Evolutionary conservation across 2,329 filamentous ascomycete species (phyloP).

Genomic region (Stemphylium beticola): DNA sequence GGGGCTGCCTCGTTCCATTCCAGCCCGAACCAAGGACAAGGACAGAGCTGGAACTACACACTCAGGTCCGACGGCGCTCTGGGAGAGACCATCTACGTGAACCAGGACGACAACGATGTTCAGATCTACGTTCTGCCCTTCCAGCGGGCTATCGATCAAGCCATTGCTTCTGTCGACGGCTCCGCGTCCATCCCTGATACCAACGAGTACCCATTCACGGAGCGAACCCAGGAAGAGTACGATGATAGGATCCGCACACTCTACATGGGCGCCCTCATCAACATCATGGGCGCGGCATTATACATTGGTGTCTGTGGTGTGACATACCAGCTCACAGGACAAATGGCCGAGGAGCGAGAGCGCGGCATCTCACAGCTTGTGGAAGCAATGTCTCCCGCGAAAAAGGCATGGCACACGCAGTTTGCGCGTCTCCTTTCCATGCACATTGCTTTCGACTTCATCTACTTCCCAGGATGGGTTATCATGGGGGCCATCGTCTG

Average conservation of each 20-base stretch:
- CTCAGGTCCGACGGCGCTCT: slow-evolving; percentile 77
- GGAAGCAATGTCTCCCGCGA: slow-evolving; percentile 88
- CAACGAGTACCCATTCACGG: slow-evolving; percentile 79
- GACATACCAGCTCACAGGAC: slow-evolving; percentile 84
- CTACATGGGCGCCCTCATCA: slow-evolving; percentile 77
- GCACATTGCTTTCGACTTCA: slow-evolving; percentile 77
- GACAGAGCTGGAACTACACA: slow-evolving; percentile 83
- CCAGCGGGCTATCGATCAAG: slow-evolving; percentile 76
- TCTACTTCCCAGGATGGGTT: slow-evolving; percentile 85
- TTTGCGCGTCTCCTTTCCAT: slow-evolving; percentile 78
- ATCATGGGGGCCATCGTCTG: slow-evolving; percentile 75
- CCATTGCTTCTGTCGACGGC: slow-evolving; percentile 67
- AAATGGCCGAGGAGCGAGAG: slow-evolving; percentile 85
- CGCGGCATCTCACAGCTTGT: slow-evolving; percentile 85
- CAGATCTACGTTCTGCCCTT: slow-evolving; percentile 81
- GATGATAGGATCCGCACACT: slow-evolving; percentile 67
- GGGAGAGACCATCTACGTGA: slow-evolving; percentile 68
- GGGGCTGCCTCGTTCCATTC: slow-evolving; percentile 76
- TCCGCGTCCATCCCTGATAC: slow-evolving; percentile 47
- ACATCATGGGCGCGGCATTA: slow-evolving; percentile 78
- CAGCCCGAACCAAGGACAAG: slow-evolving; percentile 73
- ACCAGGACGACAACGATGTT: slow-evolving; percentile 71
- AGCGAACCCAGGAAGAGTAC: slow-evolving; percentile 70
- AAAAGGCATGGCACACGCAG: slow-evolving; percentile 76
- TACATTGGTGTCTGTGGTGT: slow-evolving; percentile 81